phyloP scores from a whole-genome alignment of 1,139 yeast species.

The Magnusiomyces tetraspermus region DNA sequence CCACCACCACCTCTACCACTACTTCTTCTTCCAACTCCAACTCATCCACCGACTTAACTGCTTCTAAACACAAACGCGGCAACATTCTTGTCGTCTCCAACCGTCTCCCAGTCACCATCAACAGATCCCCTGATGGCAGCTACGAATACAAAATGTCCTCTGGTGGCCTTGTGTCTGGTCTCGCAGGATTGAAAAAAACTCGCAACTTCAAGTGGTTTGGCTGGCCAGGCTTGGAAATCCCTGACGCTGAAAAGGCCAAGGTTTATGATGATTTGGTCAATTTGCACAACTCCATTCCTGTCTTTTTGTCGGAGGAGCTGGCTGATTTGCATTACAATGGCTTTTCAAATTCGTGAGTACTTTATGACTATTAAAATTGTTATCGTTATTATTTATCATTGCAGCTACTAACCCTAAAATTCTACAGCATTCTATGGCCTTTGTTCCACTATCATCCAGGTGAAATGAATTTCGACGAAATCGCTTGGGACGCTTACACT shows the following conservation, averaged over 20 bases:
- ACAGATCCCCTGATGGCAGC: conserved; percentile 54
- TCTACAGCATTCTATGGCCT: conserved; percentile 76
- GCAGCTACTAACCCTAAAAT: no score
- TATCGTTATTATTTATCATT: no score
- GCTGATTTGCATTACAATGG: conserved; percentile 98
- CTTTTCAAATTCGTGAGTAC: conserved; percentile 54
- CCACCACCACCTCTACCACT: neutral
- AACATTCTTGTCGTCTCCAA: conserved; percentile 90
- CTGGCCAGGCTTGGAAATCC: conserved; percentile 91
- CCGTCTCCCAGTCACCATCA: conserved; percentile 88
- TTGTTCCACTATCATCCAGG: conserved; percentile 98
- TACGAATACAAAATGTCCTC: conserved; percentile 78
- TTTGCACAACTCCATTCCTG: conserved; percentile 84
- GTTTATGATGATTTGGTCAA: conserved; percentile 64
- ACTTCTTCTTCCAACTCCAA: neutral
- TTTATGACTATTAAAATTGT: neutral
- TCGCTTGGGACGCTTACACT: conserved; percentile 96
- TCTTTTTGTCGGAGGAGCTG: conserved; percentile 73
- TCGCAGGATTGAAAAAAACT: conserved; percentile 79
- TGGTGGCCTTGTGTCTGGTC: conserved; percentile 94
- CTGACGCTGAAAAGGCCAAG: conserved; percentile 57
- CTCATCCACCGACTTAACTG: neutral
- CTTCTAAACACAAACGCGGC: conserved; percentile 24
- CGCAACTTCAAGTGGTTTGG: conserved; percentile 96
- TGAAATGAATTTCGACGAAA: conserved; percentile 95